These are phyloP conservation scores for Cinnamomum chago DNA, from an alignment of 164 flowering plant species.

Conservation along the genomic window DNA sequence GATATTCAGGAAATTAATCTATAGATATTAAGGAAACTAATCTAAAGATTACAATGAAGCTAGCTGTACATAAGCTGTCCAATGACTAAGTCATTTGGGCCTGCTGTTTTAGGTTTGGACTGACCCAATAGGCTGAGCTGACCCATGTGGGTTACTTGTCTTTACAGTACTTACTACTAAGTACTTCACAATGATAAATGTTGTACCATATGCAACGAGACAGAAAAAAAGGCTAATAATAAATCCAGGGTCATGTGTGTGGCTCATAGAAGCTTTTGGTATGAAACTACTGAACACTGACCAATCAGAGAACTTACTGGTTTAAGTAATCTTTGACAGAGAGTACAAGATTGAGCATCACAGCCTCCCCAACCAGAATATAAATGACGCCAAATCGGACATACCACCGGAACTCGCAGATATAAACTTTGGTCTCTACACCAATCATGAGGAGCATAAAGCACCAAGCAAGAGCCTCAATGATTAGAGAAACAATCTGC, in stretches of 20 bases:
- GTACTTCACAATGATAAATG: too few species aligned
- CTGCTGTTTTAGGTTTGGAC: too few species aligned
- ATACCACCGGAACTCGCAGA: slow-evolving; percentile 83
- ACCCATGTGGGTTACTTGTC: too few species aligned
- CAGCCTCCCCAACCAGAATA: slow-evolving; percentile 76
- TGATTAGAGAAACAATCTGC: slow-evolving; percentile 53
- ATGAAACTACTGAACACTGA: not conserved
- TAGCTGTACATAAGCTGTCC: too few species aligned
- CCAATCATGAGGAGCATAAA: slow-evolving; percentile 60
- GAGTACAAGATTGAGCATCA: slow-evolving; percentile 65
- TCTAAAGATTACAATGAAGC: too few species aligned
- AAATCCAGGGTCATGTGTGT: not conserved
- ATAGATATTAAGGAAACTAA: too few species aligned
- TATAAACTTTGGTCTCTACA: slow-evolving; percentile 73
- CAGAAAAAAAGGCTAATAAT: not conserved
- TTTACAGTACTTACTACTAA: too few species aligned
- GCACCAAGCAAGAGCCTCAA: slow-evolving; percentile 84
- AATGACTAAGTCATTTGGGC: too few species aligned
- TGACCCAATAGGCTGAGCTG: too few species aligned
- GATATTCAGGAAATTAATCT: too few species aligned
- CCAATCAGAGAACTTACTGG: slow-evolving; percentile 38
- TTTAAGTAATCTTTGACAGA: slow-evolving; percentile 47
- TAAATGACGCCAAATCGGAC: slow-evolving; percentile 80
- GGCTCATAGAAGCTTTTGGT: not conserved
- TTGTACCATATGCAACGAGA: too few species aligned